A percentile compares a stretch with the other conserved stretches of the same genome.
Conservation (phyloP, 2,329 filamentous ascomycete species). For the Penicillium freii region DNA sequence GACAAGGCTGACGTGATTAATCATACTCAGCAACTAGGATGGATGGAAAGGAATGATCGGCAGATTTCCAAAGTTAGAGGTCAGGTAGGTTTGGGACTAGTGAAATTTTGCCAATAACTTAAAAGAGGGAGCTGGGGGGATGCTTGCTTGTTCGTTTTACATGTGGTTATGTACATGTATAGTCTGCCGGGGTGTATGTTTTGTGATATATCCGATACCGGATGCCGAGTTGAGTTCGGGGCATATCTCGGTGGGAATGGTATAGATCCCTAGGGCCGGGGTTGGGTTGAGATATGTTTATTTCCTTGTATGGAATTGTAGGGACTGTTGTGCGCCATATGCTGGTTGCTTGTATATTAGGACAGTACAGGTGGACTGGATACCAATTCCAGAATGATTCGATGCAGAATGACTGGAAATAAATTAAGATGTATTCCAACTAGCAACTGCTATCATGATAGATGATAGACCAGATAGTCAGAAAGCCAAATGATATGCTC, state of each 20-base stretch:
- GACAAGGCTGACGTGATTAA: background rate
- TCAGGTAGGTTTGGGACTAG: background rate
- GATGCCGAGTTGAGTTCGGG: background rate
- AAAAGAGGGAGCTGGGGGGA: background rate
- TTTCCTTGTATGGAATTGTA: background rate
- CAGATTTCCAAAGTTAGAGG: background rate
- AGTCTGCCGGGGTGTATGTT: background rate
- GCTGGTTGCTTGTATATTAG: background rate
- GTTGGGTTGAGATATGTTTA: background rate
- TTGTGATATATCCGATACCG: conserved; percentile 11
- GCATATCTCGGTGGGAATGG: background rate
- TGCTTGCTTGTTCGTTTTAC: background rate
- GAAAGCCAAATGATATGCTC: background rate
- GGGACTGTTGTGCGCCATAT: too few relatives aligned
- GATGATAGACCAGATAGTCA: background rate
- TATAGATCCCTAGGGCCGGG: background rate
- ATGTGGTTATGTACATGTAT: background rate
- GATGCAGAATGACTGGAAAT: background rate
- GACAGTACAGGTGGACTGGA: background rate
- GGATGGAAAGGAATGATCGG: background rate
- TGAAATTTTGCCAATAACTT: conserved; percentile 3
- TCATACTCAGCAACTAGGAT: background rate
- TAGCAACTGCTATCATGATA: background rate
- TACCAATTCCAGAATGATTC: background rate
- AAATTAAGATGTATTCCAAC: background rate